Evolutionary conservation across 2,329 filamentous ascomycete species (phyloP), one percentile per base, ranked within the genome.

Genomic region (Neocatenulostroma microsporum): DNA sequence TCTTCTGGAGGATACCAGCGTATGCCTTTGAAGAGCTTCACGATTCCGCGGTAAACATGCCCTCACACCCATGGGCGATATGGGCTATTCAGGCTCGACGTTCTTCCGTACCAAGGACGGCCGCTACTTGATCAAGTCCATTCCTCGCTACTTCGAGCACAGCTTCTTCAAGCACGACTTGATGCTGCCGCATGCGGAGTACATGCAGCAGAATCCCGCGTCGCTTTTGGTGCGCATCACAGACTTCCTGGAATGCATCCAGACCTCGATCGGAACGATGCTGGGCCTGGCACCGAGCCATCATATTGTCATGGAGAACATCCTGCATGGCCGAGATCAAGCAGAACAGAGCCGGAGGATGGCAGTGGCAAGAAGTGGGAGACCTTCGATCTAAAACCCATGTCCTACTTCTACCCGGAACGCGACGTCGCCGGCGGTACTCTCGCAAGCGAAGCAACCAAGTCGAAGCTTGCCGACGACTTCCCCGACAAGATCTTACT

Each of bases 261-360:
- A 70, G 8, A 48, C 59, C 20, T 18, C 77, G 0, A 51, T 86
- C 1, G 82, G 81, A 1, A 69, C 72, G 1, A 48, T 77, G 0
- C 47, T 84, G 0, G 71, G 78, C 4, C 60, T 71, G 1, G 74
- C 78, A 0, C 81, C 82, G 0, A 76, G 74, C 1, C 80, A 84
- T 46, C 81, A 85, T 51, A 81, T 86, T 41, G 68, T 86, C 50
- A 86, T 86, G 82, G 82, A 85, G 56, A 86, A 86, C 52, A 66
- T 84, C 2, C 63, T 84, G 17, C 75, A 73, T 43, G 81, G 80
- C n/a, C n/a, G n/a, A n/a, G n/a, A n/a, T n/a, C n/a, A n/a, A n/a
- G 2, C 70, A 76, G 44, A 63, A 66, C 10, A 60, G 64, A 10
- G 63, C 66, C 37, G 51, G 55, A 59, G 30, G 53, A 62, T 37